phyloP scores from a whole-genome alignment of 768 basidiomycete genomes.

The Lactarius sp. region DNA sequence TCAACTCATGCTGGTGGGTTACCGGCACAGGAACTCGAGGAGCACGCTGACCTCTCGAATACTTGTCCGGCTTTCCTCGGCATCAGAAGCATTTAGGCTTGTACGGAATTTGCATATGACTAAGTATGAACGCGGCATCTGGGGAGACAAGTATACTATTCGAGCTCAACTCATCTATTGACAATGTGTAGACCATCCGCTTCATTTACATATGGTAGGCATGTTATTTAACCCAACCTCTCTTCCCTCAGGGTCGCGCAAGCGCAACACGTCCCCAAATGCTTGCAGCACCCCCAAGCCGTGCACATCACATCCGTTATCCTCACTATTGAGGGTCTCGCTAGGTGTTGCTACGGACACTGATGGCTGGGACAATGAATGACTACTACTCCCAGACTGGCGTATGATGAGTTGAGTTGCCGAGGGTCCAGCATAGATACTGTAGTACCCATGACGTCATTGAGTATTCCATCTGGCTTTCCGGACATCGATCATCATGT shows the following conservation, averaged over 20 bases:
- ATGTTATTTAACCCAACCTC: no score
- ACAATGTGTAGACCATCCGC: constrained; percentile 27
- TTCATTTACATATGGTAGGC: neutral
- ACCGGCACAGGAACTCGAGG: constrained; percentile 25
- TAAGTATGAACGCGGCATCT: constrained; percentile 36
- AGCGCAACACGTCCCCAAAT: no score
- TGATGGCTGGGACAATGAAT: no score
- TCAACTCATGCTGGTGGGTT: neutral
- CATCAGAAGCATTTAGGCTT: constrained; percentile 65
- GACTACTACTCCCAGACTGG: no score
- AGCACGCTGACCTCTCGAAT: constrained; percentile 44
- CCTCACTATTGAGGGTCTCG: no score
- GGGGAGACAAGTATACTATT: constrained; percentile 40
- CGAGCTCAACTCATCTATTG: constrained; percentile 50
- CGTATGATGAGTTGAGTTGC: no score
- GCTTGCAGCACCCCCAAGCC: no score
- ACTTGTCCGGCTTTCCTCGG: constrained; percentile 49
- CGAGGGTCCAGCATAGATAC: no score
- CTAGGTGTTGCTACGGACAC: no score
- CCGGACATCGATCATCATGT: constrained; percentile 6
- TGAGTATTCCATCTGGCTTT: neutral
- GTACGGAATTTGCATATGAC: constrained; percentile 61
- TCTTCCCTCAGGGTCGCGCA: no score
- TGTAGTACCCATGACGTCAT: constrained; percentile 12
- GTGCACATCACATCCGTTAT: no score